These are phyloP conservation scores for Solanum megistacrolobum DNA, from an alignment of 257 asterid genomes.

Conservation along the genomic window DNA sequence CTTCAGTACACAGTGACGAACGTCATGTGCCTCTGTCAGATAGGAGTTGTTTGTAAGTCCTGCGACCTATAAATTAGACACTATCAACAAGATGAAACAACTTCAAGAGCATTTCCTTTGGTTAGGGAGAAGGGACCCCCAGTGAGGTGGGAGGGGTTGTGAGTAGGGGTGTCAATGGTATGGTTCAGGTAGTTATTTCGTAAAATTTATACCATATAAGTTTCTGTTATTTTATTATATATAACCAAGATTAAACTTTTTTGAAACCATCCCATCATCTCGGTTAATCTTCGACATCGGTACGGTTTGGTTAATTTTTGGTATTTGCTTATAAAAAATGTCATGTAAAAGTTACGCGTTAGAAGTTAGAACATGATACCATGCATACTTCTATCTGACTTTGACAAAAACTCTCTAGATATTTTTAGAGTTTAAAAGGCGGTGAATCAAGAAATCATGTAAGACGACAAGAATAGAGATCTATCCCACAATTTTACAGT, in stretches of 20 bases:
- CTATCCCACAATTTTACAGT: background rate
- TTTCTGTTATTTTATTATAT: background rate
- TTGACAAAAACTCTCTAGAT: background rate
- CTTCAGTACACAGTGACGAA: constrained; percentile 78
- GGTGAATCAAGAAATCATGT: background rate
- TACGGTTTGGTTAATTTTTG: background rate
- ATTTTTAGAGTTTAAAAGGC: background rate
- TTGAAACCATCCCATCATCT: background rate
- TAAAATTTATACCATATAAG: background rate
- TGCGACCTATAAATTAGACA: constrained; percentile 26
- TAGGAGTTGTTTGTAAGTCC: constrained; percentile 96
- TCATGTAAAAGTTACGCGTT: background rate
- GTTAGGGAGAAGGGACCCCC: background rate
- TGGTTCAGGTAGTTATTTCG: background rate
- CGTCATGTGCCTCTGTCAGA: constrained; percentile 61
- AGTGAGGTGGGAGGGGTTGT: background rate
- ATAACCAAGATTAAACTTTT: background rate
- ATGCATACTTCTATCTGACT: background rate
- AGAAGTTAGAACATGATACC: background rate
- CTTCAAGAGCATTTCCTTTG: constrained; percentile 1
- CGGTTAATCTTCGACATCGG: background rate
- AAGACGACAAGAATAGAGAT: background rate
- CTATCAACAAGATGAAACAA: background rate
- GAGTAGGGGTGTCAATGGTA: background rate
- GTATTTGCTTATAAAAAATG: background rate